Conservation (phyloP, 1,284 basidiomycete genomes). For the Somion occarium region DNA sequence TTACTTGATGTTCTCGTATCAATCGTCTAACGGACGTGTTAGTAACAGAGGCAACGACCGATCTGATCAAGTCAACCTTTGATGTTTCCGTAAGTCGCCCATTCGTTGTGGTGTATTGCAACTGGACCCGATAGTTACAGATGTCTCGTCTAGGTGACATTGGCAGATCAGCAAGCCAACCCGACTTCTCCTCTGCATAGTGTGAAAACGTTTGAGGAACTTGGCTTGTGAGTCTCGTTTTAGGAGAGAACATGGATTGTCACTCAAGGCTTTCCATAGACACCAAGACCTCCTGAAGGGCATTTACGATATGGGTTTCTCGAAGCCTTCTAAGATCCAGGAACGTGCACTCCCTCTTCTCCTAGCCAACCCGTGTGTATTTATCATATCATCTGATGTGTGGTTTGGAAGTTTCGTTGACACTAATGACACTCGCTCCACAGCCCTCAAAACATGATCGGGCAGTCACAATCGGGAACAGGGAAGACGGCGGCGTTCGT, state of each 20-base stretch:
- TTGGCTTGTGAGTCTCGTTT: slow-evolving; percentile 82
- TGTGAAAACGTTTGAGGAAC: slow-evolving; percentile 91
- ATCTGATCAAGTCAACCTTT: slow-evolving; percentile 69
- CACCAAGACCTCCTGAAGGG: slow-evolving; percentile 91
- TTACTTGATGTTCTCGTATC: no score
- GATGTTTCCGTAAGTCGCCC: slow-evolving; percentile 58
- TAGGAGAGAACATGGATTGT: not conserved
- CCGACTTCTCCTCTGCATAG: slow-evolving; percentile 95
- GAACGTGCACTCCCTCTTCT: slow-evolving; percentile 94
- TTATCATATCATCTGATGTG: not conserved
- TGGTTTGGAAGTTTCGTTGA: slow-evolving; percentile 1
- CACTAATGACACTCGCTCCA: slow-evolving; percentile 10
- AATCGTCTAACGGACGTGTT: not conserved
- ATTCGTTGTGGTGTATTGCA: not conserved
- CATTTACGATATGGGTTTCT: slow-evolving; percentile 95
- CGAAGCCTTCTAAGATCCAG: slow-evolving; percentile 98
- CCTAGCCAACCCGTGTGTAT: slow-evolving; percentile 77
- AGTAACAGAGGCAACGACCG: slow-evolving; percentile 29
- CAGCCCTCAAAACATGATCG: slow-evolving; percentile 97
- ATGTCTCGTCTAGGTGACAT: slow-evolving; percentile 68
- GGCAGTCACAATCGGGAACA: slow-evolving; percentile 98
- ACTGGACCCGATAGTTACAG: slow-evolving; percentile 13
- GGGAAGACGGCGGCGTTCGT: slow-evolving; percentile 99
- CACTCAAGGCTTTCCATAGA: slow-evolving; percentile 35
- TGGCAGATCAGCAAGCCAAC: slow-evolving; percentile 96